Conservation (phyloP, 352 stramenopile genomes). For the Globisporangium alternatum region DNA sequence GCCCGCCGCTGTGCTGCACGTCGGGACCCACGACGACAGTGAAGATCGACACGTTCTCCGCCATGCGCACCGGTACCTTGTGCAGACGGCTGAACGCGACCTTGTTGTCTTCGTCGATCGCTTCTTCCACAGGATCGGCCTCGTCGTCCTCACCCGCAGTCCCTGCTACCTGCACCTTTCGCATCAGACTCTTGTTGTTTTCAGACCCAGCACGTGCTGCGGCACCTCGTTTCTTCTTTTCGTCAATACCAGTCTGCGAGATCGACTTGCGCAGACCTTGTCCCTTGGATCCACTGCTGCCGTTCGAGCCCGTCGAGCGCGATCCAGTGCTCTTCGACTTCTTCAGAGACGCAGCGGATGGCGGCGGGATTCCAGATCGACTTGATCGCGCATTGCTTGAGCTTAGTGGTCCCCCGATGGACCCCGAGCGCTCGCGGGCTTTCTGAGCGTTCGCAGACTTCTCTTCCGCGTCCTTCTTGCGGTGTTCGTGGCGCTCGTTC, state of each 20-base stretch:
- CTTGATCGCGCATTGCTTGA: conserved; percentile 1
- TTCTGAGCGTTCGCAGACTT: conserved; percentile 23
- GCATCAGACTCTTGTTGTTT: background rate
- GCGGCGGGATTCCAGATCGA: background rate
- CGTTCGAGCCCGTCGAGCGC: conserved; percentile 6
- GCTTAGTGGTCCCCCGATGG: conserved; percentile 14
- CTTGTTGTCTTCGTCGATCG: conserved; percentile 75
- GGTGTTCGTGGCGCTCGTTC: conserved; percentile 64
- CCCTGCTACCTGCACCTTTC: conserved; percentile 24
- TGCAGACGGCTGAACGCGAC: conserved; percentile 74
- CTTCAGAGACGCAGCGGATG: background rate
- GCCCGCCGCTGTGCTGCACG: conserved; percentile 63
- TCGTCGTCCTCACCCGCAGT: conserved; percentile 54
- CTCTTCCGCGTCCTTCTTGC: conserved; percentile 33
- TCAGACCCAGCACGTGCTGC: conserved; percentile 7
- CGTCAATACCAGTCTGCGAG: conserved; percentile 1
- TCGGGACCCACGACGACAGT: conserved; percentile 64
- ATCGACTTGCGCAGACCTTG: conserved; percentile 1
- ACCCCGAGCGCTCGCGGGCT: conserved; percentile 29
- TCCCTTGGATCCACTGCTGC: background rate
- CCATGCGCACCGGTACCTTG: conserved; percentile 66
- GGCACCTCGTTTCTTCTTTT: background rate
- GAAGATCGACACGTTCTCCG: conserved; percentile 66
- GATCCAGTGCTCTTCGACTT: conserved; percentile 16
- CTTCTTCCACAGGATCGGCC: conserved; percentile 26